Base-by-base conservation (phyloP, 2,329 filamentous ascomycete genomes). In the Sclerotinia trifoliorum region DNA sequence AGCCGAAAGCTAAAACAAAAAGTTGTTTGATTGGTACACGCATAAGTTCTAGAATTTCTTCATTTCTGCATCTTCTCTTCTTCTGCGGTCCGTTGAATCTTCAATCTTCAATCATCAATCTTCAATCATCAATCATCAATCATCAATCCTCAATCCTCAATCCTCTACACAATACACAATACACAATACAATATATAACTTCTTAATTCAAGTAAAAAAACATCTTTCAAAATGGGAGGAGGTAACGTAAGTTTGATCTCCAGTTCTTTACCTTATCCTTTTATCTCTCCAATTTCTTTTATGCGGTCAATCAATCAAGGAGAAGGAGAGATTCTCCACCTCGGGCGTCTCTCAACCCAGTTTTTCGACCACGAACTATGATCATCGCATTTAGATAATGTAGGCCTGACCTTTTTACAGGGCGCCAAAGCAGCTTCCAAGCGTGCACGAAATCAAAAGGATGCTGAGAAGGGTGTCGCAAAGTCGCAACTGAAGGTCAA, bases 401-500 rank as follows among this genome's bases (percentile, higher is more conserved):
- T 55, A 56, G 32, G 64, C 49, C 58, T 54, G 29, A 64, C 48
- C 46, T 55, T 35, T 29, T 42, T 21, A 66, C 65, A 87, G 85
- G 88, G 88, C 81, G 86, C 85, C 79, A 89, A 87, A 80, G 87
- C 88, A 78, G 82, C 84, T 78, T 86, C 89, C 80, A 91, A 91
- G 86, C 89, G 90, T 73, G 90, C 90, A 79, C 88, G 89, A 80
- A 88, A 88, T 78, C 82, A 82, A 72, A 90, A 90, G 80, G 85
- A 90, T 71, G 78, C 78, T 72, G 85, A 83, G 77, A 69, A 69
- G 57, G 67, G 66, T 61, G 80, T 78, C 66, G 84, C 85, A 71
- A 89, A 88, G 81, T 91, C 89, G 72, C 89, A 91, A 80, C 83
- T 89, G 77, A 91, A 91, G 81, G 80, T 82, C 73, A 93, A 93